Evolutionary conservation across 1,139 yeast species (phyloP).

Genomic region (Nadsonia commutata): DNA sequence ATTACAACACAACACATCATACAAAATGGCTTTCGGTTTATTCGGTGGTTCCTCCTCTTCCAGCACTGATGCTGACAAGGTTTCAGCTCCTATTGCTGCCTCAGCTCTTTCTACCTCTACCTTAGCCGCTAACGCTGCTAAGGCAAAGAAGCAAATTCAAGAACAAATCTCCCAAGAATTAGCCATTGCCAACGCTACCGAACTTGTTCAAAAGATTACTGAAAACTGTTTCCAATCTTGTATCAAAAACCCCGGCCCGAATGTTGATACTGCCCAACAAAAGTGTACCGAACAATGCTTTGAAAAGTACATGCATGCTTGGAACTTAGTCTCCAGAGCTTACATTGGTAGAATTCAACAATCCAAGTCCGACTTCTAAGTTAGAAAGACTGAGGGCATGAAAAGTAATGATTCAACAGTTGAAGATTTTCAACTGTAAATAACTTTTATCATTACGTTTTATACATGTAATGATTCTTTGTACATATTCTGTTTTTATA

Average conservation of each 20-base stretch:
- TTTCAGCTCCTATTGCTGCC: background rate
- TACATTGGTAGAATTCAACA: conserved; percentile 64
- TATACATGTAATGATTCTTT: no score
- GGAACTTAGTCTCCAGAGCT: conserved; percentile 71
- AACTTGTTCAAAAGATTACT: conserved; percentile 72
- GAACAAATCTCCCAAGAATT: conserved; percentile 66
- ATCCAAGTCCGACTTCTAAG: conserved; percentile 14
- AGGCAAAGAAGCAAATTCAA: conserved; percentile 47
- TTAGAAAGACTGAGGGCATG: no score
- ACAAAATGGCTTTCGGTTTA: background rate
- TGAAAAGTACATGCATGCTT: conserved; percentile 78
- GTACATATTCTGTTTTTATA: background rate
- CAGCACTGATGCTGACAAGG: background rate
- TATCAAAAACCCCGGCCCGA: conserved; percentile 38
- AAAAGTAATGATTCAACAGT: no score
- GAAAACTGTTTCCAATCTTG: conserved; percentile 80
- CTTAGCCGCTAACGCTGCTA: conserved; percentile 11
- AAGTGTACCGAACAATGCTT: conserved; percentile 62
- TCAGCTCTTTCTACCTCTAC: background rate
- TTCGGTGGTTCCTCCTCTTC: background rate
- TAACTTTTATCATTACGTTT: no score
- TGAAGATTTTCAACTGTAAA: no score
- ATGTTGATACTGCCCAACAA: conserved; percentile 30
- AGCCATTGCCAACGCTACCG: conserved; percentile 81
- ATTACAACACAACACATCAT: no score